These are phyloP conservation scores for Noccaea bulbosa DNA, from an alignment of 345 rosid genomes.

Conservation along the genomic window DNA sequence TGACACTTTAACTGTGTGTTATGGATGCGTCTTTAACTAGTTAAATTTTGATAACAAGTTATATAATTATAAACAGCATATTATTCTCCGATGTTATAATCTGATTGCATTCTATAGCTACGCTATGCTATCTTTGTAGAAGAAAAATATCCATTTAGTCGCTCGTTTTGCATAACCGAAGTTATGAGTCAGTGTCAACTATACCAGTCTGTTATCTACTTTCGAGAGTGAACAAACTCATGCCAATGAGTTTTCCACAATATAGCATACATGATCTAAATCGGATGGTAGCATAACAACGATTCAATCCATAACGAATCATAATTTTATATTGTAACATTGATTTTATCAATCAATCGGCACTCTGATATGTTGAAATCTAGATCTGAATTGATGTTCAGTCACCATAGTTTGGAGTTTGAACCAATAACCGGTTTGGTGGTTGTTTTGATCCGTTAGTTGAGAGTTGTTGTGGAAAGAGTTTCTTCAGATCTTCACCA, in stretches of 20 bases:
- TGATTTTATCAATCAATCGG: not conserved
- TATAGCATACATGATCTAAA: not conserved
- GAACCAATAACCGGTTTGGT: not conserved
- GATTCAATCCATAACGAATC: not conserved
- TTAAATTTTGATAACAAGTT: too few species aligned
- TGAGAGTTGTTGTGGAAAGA: not conserved
- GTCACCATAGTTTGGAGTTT: not conserved
- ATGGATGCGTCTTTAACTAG: not conserved
- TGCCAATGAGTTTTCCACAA: too few species aligned
- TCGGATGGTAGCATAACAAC: not conserved
- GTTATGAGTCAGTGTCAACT: too few species aligned
- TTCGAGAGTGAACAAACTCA: too few species aligned
- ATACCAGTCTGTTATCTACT: too few species aligned
- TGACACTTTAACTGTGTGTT: not conserved
- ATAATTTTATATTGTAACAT: not conserved
- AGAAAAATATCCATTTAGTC: too few species aligned
- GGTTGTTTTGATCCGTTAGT: constrained; percentile 3
- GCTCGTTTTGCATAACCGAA: too few species aligned
- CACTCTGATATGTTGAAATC: not conserved
- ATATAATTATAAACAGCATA: too few species aligned
- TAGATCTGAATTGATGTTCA: not conserved
- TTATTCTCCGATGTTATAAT: too few species aligned
- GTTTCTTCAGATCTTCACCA: not conserved
- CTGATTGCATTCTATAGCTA: too few species aligned
- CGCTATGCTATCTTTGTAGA: too few species aligned